A percentile compares a stretch with the other conserved stretches of the same genome.
These are phyloP conservation scores for Monosporascus sp. DNA, from an alignment of 2,329 filamentous ascomycete species.

Conservation along the genomic window DNA sequence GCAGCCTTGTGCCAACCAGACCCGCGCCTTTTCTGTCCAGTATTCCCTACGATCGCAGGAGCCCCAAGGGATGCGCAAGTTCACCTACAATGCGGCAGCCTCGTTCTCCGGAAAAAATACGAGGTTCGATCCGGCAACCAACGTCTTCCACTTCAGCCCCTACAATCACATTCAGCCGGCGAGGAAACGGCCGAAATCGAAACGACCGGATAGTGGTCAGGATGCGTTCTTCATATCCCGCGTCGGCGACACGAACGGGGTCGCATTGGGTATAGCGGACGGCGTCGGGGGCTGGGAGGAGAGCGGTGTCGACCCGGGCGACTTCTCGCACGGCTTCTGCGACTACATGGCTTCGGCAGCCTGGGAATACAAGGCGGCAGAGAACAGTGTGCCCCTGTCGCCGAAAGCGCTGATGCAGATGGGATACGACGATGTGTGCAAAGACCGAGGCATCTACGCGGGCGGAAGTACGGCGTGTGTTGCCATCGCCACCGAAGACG, in stretches of 20 bases:
- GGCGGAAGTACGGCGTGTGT: conserved; percentile 91
- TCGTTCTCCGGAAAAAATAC: conserved; percentile 71
- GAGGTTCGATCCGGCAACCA: conserved; percentile 60
- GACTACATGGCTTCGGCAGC: conserved; percentile 83
- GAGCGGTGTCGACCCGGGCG: conserved; percentile 85
- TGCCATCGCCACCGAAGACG: conserved; percentile 68
- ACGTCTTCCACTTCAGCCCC: conserved; percentile 69
- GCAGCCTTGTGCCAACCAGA: conserved; percentile 4
- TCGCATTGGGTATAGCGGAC: conserved; percentile 87
- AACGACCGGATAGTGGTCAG: conserved; percentile 75
- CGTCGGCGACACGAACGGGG: conserved; percentile 63
- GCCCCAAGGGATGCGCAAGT: conserved; percentile 24
- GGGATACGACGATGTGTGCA: conserved; percentile 77
- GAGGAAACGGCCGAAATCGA: conserved; percentile 46
- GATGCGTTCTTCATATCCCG: conserved; percentile 92
- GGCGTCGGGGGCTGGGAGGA: conserved; percentile 95
- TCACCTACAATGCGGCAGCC: conserved; percentile 67
- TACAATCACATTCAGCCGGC: conserved; percentile 52
- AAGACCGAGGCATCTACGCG: conserved; percentile 66
- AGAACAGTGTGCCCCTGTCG: conserved; percentile 36
- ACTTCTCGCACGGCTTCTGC: conserved; percentile 92
- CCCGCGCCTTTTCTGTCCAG: conserved; percentile 19
- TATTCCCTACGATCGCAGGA: conserved; percentile 15
- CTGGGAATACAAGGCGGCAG: conserved; percentile 42
- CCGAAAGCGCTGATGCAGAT: conserved; percentile 70